Percentiles rank a stretch among this genome's conserved stretches.
Conservation (phyloP, 345 rosid genomes). For the Acer negundo region DNA sequence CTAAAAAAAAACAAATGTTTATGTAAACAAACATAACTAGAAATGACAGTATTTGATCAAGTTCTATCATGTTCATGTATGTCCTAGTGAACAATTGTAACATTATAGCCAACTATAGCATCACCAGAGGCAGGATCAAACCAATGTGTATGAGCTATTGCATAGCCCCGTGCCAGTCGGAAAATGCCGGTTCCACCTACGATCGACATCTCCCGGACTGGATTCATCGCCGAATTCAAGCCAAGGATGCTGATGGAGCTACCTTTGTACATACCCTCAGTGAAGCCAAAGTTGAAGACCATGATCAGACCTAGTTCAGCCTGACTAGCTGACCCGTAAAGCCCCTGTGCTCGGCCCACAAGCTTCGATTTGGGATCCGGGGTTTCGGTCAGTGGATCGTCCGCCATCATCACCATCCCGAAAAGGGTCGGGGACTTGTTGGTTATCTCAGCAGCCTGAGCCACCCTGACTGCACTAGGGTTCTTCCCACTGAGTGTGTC, state of each 20-base stretch:
- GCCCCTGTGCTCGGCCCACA: conserved; percentile 73
- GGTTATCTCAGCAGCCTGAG: conserved; percentile 33
- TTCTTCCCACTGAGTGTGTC: conserved; percentile 56
- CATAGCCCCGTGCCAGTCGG: conserved; percentile 67
- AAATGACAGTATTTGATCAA: background rate
- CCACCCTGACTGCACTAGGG: conserved; percentile 56
- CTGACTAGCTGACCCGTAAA: conserved; percentile 49
- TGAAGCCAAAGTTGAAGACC: conserved; percentile 56
- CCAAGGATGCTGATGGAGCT: conserved; percentile 64
- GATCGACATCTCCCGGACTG: conserved; percentile 60
- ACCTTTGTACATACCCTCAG: conserved; percentile 60
- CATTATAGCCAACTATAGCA: conserved; percentile 66
- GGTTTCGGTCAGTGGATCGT: conserved; percentile 56
- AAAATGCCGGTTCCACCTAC: conserved; percentile 62
- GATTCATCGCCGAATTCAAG: conserved; percentile 35
- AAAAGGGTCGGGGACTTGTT: conserved; percentile 51
- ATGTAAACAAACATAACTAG: background rate
- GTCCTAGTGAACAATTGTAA: conserved; percentile 49
- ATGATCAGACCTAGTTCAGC: conserved; percentile 45
- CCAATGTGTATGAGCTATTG: conserved; percentile 46
- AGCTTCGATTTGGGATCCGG: conserved; percentile 57
- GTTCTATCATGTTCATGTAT: background rate
- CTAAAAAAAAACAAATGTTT: too few relatives aligned
- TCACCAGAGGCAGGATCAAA: conserved; percentile 43
- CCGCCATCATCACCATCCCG: conserved; percentile 51